A percentile compares a stretch with the other conserved stretches of the same genome.
Conservation (phyloP, 768 basidiomycete species). For the Suillus discolor region DNA sequence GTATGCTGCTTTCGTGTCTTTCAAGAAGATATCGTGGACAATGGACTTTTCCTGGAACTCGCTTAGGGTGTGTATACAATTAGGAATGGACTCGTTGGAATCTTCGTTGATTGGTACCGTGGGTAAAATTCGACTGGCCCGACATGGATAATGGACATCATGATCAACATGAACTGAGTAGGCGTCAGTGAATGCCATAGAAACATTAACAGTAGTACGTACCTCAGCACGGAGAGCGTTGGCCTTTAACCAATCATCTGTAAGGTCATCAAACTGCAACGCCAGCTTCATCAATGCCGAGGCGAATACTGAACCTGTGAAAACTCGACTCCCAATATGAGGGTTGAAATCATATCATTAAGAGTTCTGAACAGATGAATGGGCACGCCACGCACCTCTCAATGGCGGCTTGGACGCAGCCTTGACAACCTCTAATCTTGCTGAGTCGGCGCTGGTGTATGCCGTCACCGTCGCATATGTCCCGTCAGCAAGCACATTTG, state of each 20-base stretch:
- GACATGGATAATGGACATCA: slow-evolving; percentile 95
- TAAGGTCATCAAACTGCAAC: slow-evolving; percentile 63
- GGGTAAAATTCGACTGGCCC: slow-evolving; percentile 96
- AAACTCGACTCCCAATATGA: too few species aligned
- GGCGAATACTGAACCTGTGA: slow-evolving; percentile 91
- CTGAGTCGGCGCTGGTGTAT: too few species aligned
- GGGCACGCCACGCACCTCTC: too few species aligned
- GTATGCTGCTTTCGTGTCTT: slow-evolving; percentile 90
- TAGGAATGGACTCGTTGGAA: slow-evolving; percentile 93
- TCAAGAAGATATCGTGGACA: slow-evolving; percentile 74
- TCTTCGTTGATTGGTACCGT: slow-evolving; percentile 96
- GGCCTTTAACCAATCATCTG: slow-evolving; percentile 49
- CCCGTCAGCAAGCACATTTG: too few species aligned
- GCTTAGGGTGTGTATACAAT: slow-evolving; percentile 92
- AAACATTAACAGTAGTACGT: neutral
- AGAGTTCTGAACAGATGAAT: too few species aligned
- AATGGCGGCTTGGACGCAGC: too few species aligned
- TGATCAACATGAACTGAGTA: slow-evolving; percentile 88
- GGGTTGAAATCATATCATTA: too few species aligned
- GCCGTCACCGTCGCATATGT: too few species aligned
- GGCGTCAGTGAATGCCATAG: neutral
- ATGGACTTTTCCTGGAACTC: slow-evolving; percentile 61
- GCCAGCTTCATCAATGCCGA: slow-evolving; percentile 90
- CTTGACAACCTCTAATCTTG: too few species aligned
- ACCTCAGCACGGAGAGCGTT: neutral